Evolutionary conservation across 176 grass and related monocot species (phyloP).

Genomic region (Rhipidocladum racemiflorum): DNA sequence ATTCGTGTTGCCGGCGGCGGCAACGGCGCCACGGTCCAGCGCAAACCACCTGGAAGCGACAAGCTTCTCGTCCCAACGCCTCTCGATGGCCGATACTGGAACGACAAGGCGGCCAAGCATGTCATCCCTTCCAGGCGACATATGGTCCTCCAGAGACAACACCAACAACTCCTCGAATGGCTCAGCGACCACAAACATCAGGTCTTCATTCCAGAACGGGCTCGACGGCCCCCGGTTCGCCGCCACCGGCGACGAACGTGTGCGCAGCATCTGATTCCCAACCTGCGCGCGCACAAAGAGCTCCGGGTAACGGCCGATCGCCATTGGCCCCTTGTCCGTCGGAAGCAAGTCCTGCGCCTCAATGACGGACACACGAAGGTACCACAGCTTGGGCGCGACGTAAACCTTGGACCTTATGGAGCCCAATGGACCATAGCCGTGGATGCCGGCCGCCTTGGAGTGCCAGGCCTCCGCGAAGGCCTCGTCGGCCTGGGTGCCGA

Average conservation of each 20-base stretch:
- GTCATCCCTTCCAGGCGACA: slow-evolving; percentile 65
- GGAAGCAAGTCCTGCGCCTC: slow-evolving; percentile 76
- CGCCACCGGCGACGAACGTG: slow-evolving; percentile 36
- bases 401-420: slow-evolving; percentile 94
- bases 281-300: slow-evolving; percentile 73
- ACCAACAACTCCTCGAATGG: slow-evolving; percentile 78
- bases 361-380: slow-evolving; percentile 68
- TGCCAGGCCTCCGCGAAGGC: slow-evolving; percentile 92
- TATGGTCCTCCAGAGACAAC: slow-evolving; percentile 66
- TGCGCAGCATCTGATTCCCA: slow-evolving; percentile 65
- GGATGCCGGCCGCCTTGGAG: slow-evolving; percentile 75
- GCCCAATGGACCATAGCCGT: slow-evolving; percentile 60
- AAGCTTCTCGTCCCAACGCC: slow-evolving; percentile 72
- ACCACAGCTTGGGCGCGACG: slow-evolving; percentile 90
- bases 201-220: slow-evolving; percentile 84
- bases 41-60: slow-evolving; percentile 71
- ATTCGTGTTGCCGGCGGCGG: neutral
- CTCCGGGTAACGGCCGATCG: slow-evolving; percentile 55
- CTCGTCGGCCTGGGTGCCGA: slow-evolving; percentile 89
- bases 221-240: slow-evolving; percentile 51
- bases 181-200: slow-evolving; percentile 87
- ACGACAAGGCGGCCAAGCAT: slow-evolving; percentile 60
- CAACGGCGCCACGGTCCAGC: slow-evolving; percentile 46
- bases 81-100: slow-evolving; percentile 61
- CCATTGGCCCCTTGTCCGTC: slow-evolving; percentile 40